Evolutionary conservation across 2,329 filamentous ascomycete species (phyloP).

Genomic region (Cadophora malorum): DNA sequence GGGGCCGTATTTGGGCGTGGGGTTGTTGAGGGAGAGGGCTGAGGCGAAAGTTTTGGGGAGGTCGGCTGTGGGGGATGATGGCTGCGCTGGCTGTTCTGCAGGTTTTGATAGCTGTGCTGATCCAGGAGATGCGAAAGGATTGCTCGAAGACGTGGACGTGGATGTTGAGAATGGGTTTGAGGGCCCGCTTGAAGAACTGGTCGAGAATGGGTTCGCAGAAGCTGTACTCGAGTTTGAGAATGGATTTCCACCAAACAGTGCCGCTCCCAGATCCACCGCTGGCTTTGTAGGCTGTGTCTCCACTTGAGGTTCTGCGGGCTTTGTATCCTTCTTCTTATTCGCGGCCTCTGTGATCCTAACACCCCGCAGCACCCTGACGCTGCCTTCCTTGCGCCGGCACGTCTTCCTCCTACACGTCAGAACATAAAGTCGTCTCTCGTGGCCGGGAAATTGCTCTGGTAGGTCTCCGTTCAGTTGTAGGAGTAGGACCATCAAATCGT

Average conservation of each 20-base stretch:
- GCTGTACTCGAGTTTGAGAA: slow-evolving; percentile 44
- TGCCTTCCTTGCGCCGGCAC: slow-evolving; percentile 84
- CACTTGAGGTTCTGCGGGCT: slow-evolving; percentile 42
- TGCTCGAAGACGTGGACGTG: slow-evolving; percentile 53
- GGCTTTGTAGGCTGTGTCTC: slow-evolving; percentile 37
- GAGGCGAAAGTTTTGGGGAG: slow-evolving; percentile 73
- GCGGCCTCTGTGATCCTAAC: slow-evolving; percentile 54
- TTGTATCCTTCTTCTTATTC: slow-evolving; percentile 43
- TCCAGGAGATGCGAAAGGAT: slow-evolving; percentile 53
- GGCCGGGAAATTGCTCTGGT: slow-evolving; percentile 82
- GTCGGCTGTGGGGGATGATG: slow-evolving; percentile 36
- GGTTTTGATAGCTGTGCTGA: slow-evolving; percentile 38
- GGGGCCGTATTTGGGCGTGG: slow-evolving; percentile 46
- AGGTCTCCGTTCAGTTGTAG: slow-evolving; percentile 92
- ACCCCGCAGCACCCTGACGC: slow-evolving; percentile 76
- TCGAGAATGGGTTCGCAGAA: slow-evolving; percentile 68
- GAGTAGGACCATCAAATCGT: slow-evolving; percentile 80
- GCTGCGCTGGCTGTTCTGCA: slow-evolving; percentile 52
- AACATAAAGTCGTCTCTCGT: slow-evolving; percentile 88
- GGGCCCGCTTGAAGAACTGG: slow-evolving; percentile 31
- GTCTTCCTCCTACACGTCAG: slow-evolving; percentile 79
- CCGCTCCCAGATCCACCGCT: slow-evolving; percentile 62
- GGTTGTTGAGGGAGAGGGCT: slow-evolving; percentile 75
- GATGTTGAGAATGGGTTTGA: slow-evolving; percentile 43
- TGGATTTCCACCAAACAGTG: slow-evolving; percentile 71